Conservation (phyloP, 2,329 filamentous ascomycete genomes). For the Bertia moriformis region DNA sequence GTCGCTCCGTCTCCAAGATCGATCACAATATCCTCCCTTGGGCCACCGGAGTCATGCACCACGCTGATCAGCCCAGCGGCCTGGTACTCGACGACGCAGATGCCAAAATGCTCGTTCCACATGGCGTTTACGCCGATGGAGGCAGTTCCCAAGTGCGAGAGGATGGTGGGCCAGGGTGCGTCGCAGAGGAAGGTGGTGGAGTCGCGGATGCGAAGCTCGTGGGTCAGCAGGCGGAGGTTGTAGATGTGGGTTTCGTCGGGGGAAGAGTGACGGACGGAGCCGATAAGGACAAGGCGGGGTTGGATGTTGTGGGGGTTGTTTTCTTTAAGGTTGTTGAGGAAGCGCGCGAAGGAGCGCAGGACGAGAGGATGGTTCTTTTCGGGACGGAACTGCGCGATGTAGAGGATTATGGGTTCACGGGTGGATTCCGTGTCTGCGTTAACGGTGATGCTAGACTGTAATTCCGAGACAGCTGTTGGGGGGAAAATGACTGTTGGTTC, state of each 20-base stretch:
- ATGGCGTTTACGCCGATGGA: slow-evolving; percentile 54
- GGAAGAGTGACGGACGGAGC: slow-evolving; percentile 43
- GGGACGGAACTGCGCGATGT: slow-evolving; percentile 56
- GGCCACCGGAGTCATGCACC: slow-evolving; percentile 52
- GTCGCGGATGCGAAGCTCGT: slow-evolving; percentile 45
- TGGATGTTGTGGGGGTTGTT: slow-evolving; percentile 4
- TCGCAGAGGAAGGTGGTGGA: slow-evolving; percentile 50
- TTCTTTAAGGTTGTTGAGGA: slow-evolving; percentile 21
- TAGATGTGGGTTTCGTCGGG: slow-evolving; percentile 41
- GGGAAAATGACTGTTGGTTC: slow-evolving; percentile 16
- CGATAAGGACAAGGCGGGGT: slow-evolving; percentile 42
- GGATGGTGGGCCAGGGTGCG: slow-evolving; percentile 46
- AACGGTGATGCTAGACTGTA: background rate
- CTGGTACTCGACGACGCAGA: slow-evolving; percentile 58
- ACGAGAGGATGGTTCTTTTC: slow-evolving; percentile 56
- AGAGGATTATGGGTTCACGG: slow-evolving; percentile 39
- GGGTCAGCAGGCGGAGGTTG: slow-evolving; percentile 50
- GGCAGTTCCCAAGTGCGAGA: slow-evolving; percentile 37
- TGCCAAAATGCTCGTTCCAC: slow-evolving; percentile 64
- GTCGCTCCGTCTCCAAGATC: slow-evolving; percentile 39
- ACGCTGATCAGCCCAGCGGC: slow-evolving; percentile 53
- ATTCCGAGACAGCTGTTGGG: background rate
- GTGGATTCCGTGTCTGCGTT: slow-evolving; percentile 17
- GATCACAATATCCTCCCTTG: slow-evolving; percentile 52
- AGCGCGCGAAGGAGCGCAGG: slow-evolving; percentile 43